Conservation (phyloP, 768 basidiomycete species). For the Sarcodon aspratus region DNA sequence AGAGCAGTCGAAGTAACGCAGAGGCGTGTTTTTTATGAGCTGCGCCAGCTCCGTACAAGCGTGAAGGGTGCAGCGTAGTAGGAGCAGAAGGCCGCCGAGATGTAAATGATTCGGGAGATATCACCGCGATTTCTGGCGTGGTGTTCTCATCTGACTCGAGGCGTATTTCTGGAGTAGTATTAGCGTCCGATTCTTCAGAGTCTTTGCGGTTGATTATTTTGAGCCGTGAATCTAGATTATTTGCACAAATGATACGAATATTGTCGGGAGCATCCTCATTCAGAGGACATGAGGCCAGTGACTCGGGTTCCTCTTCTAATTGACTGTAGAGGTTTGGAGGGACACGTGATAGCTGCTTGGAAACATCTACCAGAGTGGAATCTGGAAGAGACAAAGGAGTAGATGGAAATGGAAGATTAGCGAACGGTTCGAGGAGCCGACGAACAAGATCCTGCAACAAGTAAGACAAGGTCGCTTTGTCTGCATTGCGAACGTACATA, state of each 20-base stretch:
- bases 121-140: conserved; percentile 22
- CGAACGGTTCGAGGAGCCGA: conserved; percentile 47
- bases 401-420: conserved; percentile 28
- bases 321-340: conserved; percentile 36
- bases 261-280: conserved; percentile 32
- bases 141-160: conserved; percentile 9
- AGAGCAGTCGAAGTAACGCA: conserved; percentile 58
- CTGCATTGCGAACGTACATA: conserved; percentile 40
- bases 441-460: conserved; percentile 52
- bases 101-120: conserved; percentile 20
- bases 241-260: conserved; percentile 36
- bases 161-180: conserved; percentile 28
- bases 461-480: conserved; percentile 4
- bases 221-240: conserved; percentile 43
- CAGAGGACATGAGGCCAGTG: conserved; percentile 33
- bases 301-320: conserved; percentile 43
- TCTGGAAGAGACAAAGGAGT: conserved; percentile 31
- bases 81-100: conserved; percentile 15
- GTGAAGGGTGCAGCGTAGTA: conserved; percentile 36
- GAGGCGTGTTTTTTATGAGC: conserved; percentile 51
- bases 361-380: conserved; percentile 33
- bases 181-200: conserved; percentile 9
- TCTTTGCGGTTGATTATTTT: conserved; percentile 24
- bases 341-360: conserved; percentile 45
- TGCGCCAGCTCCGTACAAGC: conserved; percentile 28